phyloP scores from a whole-genome alignment of 176 grass and related monocot genomes.

The Phoenix dactylifera region DNA sequence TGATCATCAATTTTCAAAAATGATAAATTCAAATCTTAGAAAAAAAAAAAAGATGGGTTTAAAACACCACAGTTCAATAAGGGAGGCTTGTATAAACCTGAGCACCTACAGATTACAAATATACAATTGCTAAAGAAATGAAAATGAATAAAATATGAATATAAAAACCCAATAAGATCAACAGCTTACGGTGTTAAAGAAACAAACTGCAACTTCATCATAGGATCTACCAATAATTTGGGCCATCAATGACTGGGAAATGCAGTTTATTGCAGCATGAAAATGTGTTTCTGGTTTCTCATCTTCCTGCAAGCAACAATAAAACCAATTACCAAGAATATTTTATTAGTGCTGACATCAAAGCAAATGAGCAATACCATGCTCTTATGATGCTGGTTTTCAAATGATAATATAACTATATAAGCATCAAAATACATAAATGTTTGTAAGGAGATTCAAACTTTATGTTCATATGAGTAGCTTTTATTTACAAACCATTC shows the following conservation, averaged over 20 bases:
- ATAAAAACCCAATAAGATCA: constrained; percentile 4
- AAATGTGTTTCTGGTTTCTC: constrained; percentile 65
- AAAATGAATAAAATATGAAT: background rate
- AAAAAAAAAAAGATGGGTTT: constrained; percentile 1
- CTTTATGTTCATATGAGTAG: too few species aligned
- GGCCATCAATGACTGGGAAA: constrained; percentile 50
- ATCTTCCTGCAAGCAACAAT: constrained; percentile 26
- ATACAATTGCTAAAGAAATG: background rate
- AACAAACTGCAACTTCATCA: constrained; percentile 88
- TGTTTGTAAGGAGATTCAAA: too few species aligned
- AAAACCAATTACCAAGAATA: constrained; percentile 6
- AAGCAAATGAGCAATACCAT: too few species aligned
- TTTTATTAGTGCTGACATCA: too few species aligned
- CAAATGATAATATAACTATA: too few species aligned
- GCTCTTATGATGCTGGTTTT: too few species aligned
- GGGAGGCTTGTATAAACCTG: too few species aligned
- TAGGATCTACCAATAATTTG: constrained; percentile 81
- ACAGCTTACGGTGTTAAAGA: constrained; percentile 80
- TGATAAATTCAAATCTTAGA: background rate
- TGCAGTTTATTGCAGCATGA: constrained; percentile 53
- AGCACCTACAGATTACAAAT: too few species aligned
- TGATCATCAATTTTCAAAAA: too few species aligned
- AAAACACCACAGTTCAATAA: too few species aligned
- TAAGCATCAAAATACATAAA: too few species aligned
- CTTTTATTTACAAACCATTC: too few species aligned